Evolutionary conservation across 176 grass and related monocot species (phyloP), one percentile per base, ranked within the genome.

Genomic region (Stipa capillata): DNA sequence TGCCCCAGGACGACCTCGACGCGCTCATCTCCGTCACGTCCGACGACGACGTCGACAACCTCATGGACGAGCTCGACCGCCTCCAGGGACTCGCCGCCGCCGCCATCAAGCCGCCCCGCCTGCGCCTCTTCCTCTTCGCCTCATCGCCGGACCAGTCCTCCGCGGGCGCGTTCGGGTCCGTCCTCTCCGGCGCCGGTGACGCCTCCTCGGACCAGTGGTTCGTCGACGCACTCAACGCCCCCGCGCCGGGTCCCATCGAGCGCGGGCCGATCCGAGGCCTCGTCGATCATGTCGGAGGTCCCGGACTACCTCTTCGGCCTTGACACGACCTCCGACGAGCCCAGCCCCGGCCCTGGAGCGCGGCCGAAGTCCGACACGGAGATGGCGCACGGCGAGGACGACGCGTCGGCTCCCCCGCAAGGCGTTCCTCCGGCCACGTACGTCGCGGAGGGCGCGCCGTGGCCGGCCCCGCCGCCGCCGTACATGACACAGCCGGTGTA

Each of bases 11-110:
- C 54, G 91, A 97, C 69, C 86, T 93, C 34, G 94, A 97, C 74
- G 88, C 94, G 36, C 88, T 97, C 78, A 89, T 97, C 55, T 93
- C 94, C 73, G 37, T 97, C 81, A 74, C 80, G 81, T 93, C 91
- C 69, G 89, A 93, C 83, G 94, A 97, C 33, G 94, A 97, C 85
- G 84, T 97, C 73, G 89, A 93, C 73, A 93, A 91, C 89, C 90
- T 97, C 88, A 41, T 97, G 61, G 91, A 93, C 25, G 94, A 97
- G 82, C 21, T 91, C 83, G 94, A 97, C 69, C 91, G 94, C 56
- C 50, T 87, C 72, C 42, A 73, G 7, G 15, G 31, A 49, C 41
- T 84, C 55, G 18, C 67, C 66, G 5, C 57, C n/a, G 27, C 36
- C 33, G 4, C 60, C 82, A 31, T 73, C 50, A 86, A 69, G 83